Evolutionary conservation across 2,329 filamentous ascomycete genomes (phyloP).

Genomic region (Colletotrichum sp.): DNA sequence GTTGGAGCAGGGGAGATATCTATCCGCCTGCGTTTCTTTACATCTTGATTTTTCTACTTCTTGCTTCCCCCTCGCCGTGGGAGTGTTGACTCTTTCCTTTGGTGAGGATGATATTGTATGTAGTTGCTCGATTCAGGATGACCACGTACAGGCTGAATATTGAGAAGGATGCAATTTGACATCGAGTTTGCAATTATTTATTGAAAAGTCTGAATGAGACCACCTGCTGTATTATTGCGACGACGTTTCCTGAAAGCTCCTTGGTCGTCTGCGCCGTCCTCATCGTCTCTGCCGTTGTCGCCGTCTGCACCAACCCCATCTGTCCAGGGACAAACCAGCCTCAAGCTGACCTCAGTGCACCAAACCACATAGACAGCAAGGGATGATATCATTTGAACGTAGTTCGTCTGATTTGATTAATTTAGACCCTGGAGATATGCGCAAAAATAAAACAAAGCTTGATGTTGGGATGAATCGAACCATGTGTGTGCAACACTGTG

Average conservation of each 20-base stretch:
- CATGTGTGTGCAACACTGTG: background rate
- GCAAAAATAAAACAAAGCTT: background rate
- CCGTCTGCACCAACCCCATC: background rate
- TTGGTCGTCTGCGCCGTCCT: background rate
- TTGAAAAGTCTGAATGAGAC: background rate
- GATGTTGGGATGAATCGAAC: background rate
- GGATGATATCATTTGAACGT: background rate
- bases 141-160: background rate
- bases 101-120: slow-evolving; percentile 1
- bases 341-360: background rate
- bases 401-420: background rate
- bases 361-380: background rate
- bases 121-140: slow-evolving; percentile 1
- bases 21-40: slow-evolving; percentile 9
- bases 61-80: background rate
- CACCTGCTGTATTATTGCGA: background rate
- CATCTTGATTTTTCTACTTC: background rate
- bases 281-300: background rate
- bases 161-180: background rate
- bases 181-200: background rate
- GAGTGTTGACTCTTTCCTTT: background rate
- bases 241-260: too few relatives aligned
- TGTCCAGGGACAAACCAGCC: background rate
- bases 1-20: background rate
- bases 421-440: background rate